These are phyloP conservation scores for Sphaerobolus stellatus DNA, from an alignment of 1,284 basidiomycete species.

Conservation along the genomic window DNA sequence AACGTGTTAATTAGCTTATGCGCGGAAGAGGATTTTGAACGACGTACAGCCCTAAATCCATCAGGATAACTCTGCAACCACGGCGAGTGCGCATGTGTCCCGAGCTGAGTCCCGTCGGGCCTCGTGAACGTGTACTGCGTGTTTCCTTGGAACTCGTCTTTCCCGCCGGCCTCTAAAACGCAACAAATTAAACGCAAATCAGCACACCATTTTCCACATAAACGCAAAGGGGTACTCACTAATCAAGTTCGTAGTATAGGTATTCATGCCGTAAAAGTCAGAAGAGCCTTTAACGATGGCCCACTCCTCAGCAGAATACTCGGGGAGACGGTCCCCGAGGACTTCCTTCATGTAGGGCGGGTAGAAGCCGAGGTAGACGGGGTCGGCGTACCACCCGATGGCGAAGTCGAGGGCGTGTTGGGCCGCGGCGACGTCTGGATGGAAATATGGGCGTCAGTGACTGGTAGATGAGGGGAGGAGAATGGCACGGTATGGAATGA, in stretches of 20 bases:
- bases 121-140: constrained; percentile 60
- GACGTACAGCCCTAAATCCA: constrained; percentile 53
- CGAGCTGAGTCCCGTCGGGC: constrained; percentile 66
- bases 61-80: constrained; percentile 65
- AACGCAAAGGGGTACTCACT: constrained; percentile 38
- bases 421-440: constrained; percentile 59
- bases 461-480: neutral
- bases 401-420: constrained; percentile 65
- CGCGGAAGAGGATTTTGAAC: neutral
- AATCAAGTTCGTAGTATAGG: constrained; percentile 71
- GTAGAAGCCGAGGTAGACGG: constrained; percentile 73
- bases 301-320: constrained; percentile 62
- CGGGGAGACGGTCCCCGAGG: constrained; percentile 63
- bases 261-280: constrained; percentile 73
- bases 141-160: constrained; percentile 66
- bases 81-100: constrained; percentile 61
- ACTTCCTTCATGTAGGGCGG: constrained; percentile 60
- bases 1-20: constrained; percentile 22
- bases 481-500: neutral
- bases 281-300: constrained; percentile 64
- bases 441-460: neutral
- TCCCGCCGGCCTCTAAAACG: constrained; percentile 52
- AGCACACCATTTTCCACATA: neutral
- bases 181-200: neutral
- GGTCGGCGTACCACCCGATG: constrained; percentile 70